A percentile compares a stretch with the other conserved stretches of the same genome.
Conservation (phyloP, 2,329 filamentous ascomycete genomes). For the Peltaster fructicola region DNA sequence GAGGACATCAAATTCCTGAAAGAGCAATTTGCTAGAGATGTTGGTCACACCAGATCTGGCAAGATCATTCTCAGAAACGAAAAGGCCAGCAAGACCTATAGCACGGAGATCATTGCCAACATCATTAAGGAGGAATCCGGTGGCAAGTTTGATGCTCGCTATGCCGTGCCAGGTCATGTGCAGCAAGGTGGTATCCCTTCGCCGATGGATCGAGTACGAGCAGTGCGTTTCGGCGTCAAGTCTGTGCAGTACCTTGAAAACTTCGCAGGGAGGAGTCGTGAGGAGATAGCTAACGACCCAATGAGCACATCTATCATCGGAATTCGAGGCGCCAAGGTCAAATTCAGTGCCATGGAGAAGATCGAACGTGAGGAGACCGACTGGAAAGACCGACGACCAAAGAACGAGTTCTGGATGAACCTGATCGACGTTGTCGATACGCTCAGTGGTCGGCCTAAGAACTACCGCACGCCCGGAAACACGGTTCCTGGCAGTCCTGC, state of each 20-base stretch:
- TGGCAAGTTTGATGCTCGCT: slow-evolving; percentile 79
- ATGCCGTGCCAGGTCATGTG: slow-evolving; percentile 83
- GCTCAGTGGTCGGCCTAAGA: slow-evolving; percentile 47
- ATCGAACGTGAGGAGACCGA: slow-evolving; percentile 78
- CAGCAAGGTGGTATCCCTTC: slow-evolving; percentile 88
- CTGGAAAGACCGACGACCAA: slow-evolving; percentile 78
- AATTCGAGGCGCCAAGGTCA: slow-evolving; percentile 73
- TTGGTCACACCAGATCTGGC: slow-evolving; percentile 73
- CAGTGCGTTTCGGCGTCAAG: slow-evolving; percentile 80
- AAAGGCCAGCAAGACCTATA: slow-evolving; percentile 78
- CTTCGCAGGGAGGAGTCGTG: slow-evolving; percentile 47
- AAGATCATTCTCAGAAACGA: slow-evolving; percentile 96
- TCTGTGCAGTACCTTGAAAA: slow-evolving; percentile 81
- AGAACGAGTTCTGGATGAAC: slow-evolving; percentile 66
- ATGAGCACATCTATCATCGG: slow-evolving; percentile 71
- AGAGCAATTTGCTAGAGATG: slow-evolving; percentile 67
- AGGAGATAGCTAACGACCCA: slow-evolving; percentile 55
- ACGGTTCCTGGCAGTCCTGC: slow-evolving; percentile 7
- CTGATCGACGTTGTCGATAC: slow-evolving; percentile 72
- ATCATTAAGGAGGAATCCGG: slow-evolving; percentile 91
- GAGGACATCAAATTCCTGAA: slow-evolving; percentile 80
- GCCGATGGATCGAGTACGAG: slow-evolving; percentile 88
- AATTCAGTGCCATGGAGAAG: slow-evolving; percentile 66
- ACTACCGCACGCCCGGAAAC: slow-evolving; percentile 3
- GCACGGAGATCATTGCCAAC: slow-evolving; percentile 79